Percentiles rank a stretch among this genome's conserved stretches.
Conservation (phyloP, 2,329 filamentous ascomycete species). For the Colletotrichum lupini region DNA sequence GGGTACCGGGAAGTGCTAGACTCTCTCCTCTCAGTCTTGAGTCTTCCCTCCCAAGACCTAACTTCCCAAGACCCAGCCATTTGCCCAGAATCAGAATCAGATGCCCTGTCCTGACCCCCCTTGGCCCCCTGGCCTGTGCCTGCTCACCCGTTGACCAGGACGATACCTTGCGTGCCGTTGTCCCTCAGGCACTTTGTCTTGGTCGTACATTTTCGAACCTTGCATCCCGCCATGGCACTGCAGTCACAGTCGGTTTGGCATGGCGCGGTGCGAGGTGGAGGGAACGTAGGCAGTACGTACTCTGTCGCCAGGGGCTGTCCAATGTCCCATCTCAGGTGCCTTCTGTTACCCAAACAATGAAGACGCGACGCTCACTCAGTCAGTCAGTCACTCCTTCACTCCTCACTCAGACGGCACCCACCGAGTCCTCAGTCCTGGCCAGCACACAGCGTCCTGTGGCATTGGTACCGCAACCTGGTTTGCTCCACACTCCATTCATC, state of each 20-base stretch:
- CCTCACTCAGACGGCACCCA: neutral
- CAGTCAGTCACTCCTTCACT: no score
- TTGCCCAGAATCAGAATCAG: no score
- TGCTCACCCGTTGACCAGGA: neutral
- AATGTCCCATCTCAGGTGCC: neutral
- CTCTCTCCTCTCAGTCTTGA: neutral
- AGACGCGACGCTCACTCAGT: neutral
- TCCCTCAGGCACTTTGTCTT: slow-evolving; percentile 1
- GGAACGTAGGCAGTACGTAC: neutral
- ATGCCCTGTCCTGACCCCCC: neutral
- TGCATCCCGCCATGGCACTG: slow-evolving; percentile 31
- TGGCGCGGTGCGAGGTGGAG: neutral
- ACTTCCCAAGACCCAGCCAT: no score
- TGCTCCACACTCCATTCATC: slow-evolving; percentile 22
- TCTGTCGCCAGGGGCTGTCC: neutral
- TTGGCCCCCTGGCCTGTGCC: neutral
- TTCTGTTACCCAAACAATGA: slow-evolving; percentile 2
- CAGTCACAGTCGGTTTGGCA: slow-evolving; percentile 7
- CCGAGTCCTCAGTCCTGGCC: neutral
- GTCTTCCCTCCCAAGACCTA: neutral
- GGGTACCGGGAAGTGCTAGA: neutral
- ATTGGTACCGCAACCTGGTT: slow-evolving; percentile 26
- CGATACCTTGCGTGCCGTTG: slow-evolving; percentile 9
- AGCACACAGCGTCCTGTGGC: neutral
- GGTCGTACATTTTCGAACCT: slow-evolving; percentile 17